Evolutionary conservation across 192 early-diverging fungal species (phyloP), one percentile per base, ranked within the genome.

Genomic region (Backusella liffmaniae): DNA sequence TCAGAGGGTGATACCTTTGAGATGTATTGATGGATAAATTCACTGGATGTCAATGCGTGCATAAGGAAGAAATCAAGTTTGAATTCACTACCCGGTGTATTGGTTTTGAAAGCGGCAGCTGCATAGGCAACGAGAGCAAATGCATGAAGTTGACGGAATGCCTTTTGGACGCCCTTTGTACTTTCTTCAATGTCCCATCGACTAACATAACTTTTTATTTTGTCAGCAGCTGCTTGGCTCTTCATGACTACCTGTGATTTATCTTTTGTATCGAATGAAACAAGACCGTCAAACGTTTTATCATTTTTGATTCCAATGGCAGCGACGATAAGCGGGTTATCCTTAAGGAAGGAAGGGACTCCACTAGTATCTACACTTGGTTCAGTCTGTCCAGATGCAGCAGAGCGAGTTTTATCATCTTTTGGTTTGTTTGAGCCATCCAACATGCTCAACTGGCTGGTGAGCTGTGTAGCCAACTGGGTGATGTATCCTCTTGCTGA

Each of bases 11-110:
- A 29, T 34, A 91, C 36, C 8, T 39, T 35, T 49, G 80, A 77
- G 15, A 84, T 66, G 13, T 80, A 49, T 15, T 85, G 81, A 42
- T 88, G 87, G 15, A 89, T 29, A 59, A 88, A 88, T 41, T 86
- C 80, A 9, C 80, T 70, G n/a, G 87, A 86, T 1, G 90, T 90
- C 67, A 90, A 59, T 42, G 80, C 78, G 75, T 91, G 90, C 79
- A 85, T 83, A 36, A 86, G 67, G 46, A 84, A 84, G 76, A 84
- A 86, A 69, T 86, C 81, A 7, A 82, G 69, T 18, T 83, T 87
- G 75, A 86, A 46, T 76, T 76, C 36, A 35, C 56, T 62, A 32
- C 42, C 70, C 0, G 39, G 26, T 29, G 23, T 41, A 5, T 66
- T 80, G 79, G 84, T 75, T 79, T 78, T 73, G 62, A 81, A 32